Evolutionary conservation across 2,329 filamentous ascomycete genomes (phyloP), one percentile per base, ranked within the genome.

Genomic region (Talaromyces sp.): DNA sequence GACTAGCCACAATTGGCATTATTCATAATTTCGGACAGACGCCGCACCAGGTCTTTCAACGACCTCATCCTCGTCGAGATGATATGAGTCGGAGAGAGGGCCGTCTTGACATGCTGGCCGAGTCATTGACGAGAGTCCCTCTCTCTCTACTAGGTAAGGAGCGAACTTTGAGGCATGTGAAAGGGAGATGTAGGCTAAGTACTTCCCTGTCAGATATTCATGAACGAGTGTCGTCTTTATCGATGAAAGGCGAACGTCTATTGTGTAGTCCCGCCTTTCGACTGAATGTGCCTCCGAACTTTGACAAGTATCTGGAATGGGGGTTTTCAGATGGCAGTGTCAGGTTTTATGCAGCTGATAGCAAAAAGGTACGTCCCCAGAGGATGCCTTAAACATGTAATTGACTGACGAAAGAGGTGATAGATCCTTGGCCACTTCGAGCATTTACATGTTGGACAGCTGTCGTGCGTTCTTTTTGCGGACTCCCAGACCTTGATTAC

Each of bases 11-110:
- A 0, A 97, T 96, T 56, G 91, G 91, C 35, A 96, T 97, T 64
- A 97, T 99, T 66, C 93, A 99, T 74, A 97, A 97, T 66, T 99
- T 99, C 72, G 94, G 94, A 0, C 94, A 99, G 72, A 99, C 95
- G 1, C 94, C 95, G 1, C 89, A 95, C 65, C 95, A 99, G 71
- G 88, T 97, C 15, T 99, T 97, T 71, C 83, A 85, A 45, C 87
- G 88, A 59, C 81, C 88, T 11, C 94, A 99, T 72, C 86, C 89
- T 3, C 76, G 83, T n/a, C 84, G 88, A 13, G 91, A 96, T 63
- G 82, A 89, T 57, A 75, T 81, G 4, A 78, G 83, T 21, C 83
- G 85, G 56, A 85, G 84, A 5, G 77, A 82, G 2, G 84, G 84
- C 58, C 83, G 90, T 57, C 78, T 99, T 0, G 93, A 99, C 70